phyloP scores from a whole-genome alignment of 257 asterid species.

The Cordia subcordata region DNA sequence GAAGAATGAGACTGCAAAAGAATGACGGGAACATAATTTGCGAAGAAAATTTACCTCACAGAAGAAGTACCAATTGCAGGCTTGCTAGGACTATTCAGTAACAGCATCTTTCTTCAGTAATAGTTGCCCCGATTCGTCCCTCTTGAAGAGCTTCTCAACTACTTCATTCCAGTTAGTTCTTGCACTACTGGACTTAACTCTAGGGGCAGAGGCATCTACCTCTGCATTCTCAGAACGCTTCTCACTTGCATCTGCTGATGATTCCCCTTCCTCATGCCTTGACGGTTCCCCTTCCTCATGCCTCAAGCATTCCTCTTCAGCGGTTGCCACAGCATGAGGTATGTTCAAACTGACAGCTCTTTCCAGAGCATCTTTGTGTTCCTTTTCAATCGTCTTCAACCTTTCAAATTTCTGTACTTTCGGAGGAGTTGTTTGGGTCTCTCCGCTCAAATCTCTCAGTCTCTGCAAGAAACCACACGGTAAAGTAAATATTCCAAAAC shows the following conservation, averaged over 20 bases:
- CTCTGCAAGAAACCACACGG: slow-evolving; percentile 28
- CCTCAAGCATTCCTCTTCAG: slow-evolving; percentile 28
- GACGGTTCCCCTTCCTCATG: slow-evolving; percentile 18
- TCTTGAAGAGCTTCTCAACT: slow-evolving; percentile 53
- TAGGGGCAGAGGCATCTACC: slow-evolving; percentile 15
- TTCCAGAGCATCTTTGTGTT: slow-evolving; percentile 87
- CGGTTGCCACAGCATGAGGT: slow-evolving; percentile 59
- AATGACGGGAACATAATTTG: no score
- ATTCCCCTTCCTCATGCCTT: slow-evolving; percentile 18
- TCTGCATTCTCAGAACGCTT: slow-evolving; percentile 19
- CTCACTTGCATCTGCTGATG: slow-evolving; percentile 21
- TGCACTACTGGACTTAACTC: slow-evolving; percentile 20
- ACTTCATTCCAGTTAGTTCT: slow-evolving; percentile 71
- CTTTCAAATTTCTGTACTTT: slow-evolving; percentile 55
- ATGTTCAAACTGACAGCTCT: slow-evolving; percentile 86
- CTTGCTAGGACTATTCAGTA: slow-evolving; percentile 2
- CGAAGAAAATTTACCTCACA: no score
- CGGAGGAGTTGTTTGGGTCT: slow-evolving; percentile 57
- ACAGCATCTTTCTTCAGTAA: slow-evolving; percentile 29
- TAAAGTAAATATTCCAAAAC: neutral
- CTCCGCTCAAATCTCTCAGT: slow-evolving; percentile 38
- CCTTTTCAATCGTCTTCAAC: slow-evolving; percentile 62
- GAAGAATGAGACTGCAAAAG: no score
- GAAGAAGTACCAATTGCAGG: neutral
- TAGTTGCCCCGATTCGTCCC: slow-evolving; percentile 42